phyloP scores from a whole-genome alignment of 192 early-diverging fungal genomes.

The Coemansia sp. region DNA sequence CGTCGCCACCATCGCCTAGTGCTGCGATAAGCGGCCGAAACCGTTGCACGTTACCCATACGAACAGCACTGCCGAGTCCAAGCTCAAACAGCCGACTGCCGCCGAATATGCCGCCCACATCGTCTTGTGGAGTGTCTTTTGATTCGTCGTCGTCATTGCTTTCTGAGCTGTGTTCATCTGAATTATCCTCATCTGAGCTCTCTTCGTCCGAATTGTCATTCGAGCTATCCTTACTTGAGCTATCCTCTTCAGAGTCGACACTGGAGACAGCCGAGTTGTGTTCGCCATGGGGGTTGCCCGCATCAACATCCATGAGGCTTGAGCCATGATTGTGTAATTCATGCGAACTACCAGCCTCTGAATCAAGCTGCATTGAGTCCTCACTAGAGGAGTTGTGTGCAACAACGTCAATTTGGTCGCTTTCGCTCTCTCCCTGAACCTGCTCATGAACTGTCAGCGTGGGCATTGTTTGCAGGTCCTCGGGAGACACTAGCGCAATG shows the following conservation, averaged over 20 bases:
- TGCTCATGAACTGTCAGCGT: too few species aligned
- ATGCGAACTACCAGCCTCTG: neutral
- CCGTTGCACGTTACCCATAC: slow-evolving; percentile 34
- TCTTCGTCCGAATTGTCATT: neutral
- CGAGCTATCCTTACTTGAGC: neutral
- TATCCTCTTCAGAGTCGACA: neutral
- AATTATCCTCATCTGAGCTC: neutral
- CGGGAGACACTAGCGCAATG: slow-evolving; percentile 10
- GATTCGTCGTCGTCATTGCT: neutral
- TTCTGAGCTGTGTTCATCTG: neutral
- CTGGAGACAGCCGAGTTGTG: neutral
- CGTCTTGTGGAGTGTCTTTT: too few species aligned
- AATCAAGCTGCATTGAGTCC: neutral
- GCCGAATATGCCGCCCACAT: neutral
- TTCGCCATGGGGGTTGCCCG: neutral
- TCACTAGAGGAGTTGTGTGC: neutral
- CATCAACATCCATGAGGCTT: slow-evolving; percentile 8
- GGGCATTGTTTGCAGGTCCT: neutral
- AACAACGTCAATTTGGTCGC: neutral
- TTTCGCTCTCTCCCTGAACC: too few species aligned
- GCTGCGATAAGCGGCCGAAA: slow-evolving; percentile 62
- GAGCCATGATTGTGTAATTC: neutral
- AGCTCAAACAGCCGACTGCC: slow-evolving; percentile 13
- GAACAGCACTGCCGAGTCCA: slow-evolving; percentile 17
- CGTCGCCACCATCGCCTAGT: slow-evolving; percentile 59